These are phyloP conservation scores for Ogataea dorogensis DNA, from an alignment of 805 yeast species.

Conservation along the genomic window DNA sequence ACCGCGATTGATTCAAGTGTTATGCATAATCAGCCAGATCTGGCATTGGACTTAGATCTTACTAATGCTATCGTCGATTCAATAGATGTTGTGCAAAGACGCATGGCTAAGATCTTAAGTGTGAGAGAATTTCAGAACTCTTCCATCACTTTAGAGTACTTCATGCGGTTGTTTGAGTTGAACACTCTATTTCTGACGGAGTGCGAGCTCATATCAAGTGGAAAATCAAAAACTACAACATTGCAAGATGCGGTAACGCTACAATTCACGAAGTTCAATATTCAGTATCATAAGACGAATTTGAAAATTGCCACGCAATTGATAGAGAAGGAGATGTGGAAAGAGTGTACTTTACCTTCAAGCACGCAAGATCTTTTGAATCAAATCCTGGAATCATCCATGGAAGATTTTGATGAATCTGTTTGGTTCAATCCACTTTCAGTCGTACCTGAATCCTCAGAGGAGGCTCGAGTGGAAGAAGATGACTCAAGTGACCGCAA, in stretches of 20 bases:
- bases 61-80: constrained; percentile 63
- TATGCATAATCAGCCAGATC: constrained; percentile 33
- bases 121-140: constrained; percentile 75
- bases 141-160: constrained; percentile 53
- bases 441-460: constrained; percentile 11
- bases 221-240: constrained; percentile 55
- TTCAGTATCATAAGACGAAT: constrained; percentile 52
- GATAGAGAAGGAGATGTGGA: constrained; percentile 77
- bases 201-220: constrained; percentile 74
- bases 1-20: constrained; percentile 29
- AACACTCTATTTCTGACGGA: constrained; percentile 72
- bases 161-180: constrained; percentile 63
- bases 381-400: constrained; percentile 46
- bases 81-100: constrained; percentile 66
- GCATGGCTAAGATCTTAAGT: constrained; percentile 74
- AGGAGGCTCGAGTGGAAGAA: constrained; percentile 1
- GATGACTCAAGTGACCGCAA: constrained; percentile 23
- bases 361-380: constrained; percentile 49
- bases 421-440: constrained; percentile 46
- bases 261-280: constrained; percentile 61
- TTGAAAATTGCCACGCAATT: constrained; percentile 44
- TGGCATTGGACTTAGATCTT: constrained; percentile 63
- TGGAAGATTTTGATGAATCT: constrained; percentile 40
- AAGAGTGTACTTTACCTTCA: constrained; percentile 57
- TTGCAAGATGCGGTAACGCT: constrained; percentile 65